These are phyloP conservation scores for Aristolochia contorta DNA, from an alignment of 164 flowering plant genomes.

Conservation along the genomic window DNA sequence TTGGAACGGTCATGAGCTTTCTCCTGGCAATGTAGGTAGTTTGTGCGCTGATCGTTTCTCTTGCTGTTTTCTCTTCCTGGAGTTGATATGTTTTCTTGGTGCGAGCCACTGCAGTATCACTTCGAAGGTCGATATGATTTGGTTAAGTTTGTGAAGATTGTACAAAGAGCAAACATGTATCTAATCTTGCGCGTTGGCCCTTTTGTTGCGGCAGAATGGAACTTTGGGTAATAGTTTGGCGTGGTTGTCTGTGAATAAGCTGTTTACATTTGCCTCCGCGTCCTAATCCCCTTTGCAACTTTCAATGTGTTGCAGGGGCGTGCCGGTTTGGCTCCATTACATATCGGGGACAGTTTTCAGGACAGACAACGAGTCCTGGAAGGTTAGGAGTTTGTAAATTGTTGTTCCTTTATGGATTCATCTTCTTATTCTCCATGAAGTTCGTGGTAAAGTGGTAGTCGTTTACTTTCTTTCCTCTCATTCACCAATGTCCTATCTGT, in stretches of 20 bases:
- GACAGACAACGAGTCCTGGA: slow-evolving; percentile 65
- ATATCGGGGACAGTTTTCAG: slow-evolving; percentile 79
- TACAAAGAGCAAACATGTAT: slow-evolving; percentile 71
- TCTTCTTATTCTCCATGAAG: too few species aligned
- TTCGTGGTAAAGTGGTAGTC: too few species aligned
- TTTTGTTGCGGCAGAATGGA: slow-evolving; percentile 95
- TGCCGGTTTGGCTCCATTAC: slow-evolving; percentile 97
- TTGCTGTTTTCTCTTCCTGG: too few species aligned
- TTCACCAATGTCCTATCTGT: too few species aligned
- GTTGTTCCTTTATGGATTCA: neutral
- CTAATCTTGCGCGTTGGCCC: slow-evolving; percentile 90
- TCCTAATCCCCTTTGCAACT: neutral
- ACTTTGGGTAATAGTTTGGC: slow-evolving; percentile 50
- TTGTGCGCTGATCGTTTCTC: neutral
- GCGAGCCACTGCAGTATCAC: slow-evolving; percentile 40
- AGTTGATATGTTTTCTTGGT: neutral
- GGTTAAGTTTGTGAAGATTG: slow-evolving; percentile 78
- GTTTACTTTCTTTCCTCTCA: too few species aligned
- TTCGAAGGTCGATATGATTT: slow-evolving; percentile 80
- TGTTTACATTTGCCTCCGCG: too few species aligned
- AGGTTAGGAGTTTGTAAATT: slow-evolving; percentile 32
- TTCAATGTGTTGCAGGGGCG: slow-evolving; percentile 44
- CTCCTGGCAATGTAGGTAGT: slow-evolving; percentile 61
- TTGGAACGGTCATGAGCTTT: slow-evolving; percentile 94
- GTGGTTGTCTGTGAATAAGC: too few species aligned